phyloP scores from a whole-genome alignment of 768 basidiomycete genomes.

The Mycena alexandri region DNA sequence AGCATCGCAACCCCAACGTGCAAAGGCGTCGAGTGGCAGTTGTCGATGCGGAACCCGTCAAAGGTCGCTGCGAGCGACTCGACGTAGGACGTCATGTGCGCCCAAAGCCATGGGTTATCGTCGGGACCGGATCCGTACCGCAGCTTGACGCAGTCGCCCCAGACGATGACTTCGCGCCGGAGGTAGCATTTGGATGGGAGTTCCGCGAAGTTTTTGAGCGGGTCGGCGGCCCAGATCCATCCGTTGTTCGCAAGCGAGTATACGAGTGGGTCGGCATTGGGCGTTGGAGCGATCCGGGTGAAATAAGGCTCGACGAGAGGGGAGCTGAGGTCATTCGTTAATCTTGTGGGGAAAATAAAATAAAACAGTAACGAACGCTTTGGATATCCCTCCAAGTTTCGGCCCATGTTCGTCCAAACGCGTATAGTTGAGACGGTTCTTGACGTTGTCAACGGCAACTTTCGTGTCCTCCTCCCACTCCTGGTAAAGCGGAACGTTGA shows the following conservation, averaged over 20 bases:
- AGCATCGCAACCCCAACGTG: conserved; percentile 97
- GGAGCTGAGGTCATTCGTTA: conserved; percentile 56
- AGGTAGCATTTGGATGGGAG: conserved; percentile 94
- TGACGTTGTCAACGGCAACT: conserved; percentile 79
- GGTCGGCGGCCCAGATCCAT: conserved; percentile 98
- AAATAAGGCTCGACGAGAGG: conserved; percentile 95
- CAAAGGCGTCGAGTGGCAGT: conserved; percentile 97
- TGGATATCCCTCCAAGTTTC: conserved; percentile 82
- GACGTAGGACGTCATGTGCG: conserved; percentile 90
- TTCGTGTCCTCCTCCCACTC: conserved; percentile 90
- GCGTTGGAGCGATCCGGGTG: conserved; percentile 74
- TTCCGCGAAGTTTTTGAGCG: conserved; percentile 93
- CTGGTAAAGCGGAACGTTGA: conserved; percentile 90
- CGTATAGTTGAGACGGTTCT: conserved; percentile 82
- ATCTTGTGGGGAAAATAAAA: conserved; percentile 16
- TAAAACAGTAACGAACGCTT: conserved; percentile 62
- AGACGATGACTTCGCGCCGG: conserved; percentile 95
- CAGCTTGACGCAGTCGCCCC: conserved; percentile 98
- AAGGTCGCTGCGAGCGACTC: conserved; percentile 83
- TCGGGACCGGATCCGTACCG: conserved; percentile 87
- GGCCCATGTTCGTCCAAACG: conserved; percentile 89
- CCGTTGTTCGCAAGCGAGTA: conserved; percentile 97
- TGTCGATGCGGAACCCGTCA: conserved; percentile 98
- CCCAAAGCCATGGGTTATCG: conserved; percentile 96
- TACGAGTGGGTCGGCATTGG: conserved; percentile 59